Evolutionary conservation across 2,329 filamentous ascomycete genomes (phyloP).

Genomic region (Torrubiella hemipterigena): DNA sequence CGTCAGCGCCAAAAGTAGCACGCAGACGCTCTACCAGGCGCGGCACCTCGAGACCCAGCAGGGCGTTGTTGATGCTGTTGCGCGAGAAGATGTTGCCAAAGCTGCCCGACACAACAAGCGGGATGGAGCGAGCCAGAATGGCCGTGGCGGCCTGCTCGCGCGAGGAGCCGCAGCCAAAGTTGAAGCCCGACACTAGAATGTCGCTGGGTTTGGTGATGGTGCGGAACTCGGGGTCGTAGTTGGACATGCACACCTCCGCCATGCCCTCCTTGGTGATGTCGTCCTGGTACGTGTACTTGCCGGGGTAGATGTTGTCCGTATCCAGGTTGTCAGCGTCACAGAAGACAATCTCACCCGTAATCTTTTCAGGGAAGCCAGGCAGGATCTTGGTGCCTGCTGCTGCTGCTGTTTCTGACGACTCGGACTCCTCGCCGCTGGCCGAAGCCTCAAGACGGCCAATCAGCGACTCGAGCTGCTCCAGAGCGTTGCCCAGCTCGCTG

Average conservation of each 20-base stretch:
- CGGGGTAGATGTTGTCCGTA: constrained; percentile 74
- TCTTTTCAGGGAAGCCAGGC: constrained; percentile 74
- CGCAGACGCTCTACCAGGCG: constrained; percentile 53
- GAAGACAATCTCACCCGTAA: constrained; percentile 80
- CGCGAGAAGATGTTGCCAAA: constrained; percentile 76
- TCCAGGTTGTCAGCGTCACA: constrained; percentile 74
- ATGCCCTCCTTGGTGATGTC: constrained; percentile 64
- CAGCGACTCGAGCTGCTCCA: constrained; percentile 9
- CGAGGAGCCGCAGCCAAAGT: constrained; percentile 75
- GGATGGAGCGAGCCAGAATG: constrained; percentile 69
- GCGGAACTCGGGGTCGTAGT: constrained; percentile 70
- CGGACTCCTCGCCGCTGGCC: constrained; percentile 5
- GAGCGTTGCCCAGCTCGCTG: constrained; percentile 1
- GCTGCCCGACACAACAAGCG: constrained; percentile 67
- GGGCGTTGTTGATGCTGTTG: constrained; percentile 67
- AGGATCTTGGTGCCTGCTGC: constrained; percentile 52
- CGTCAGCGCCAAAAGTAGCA: constrained; percentile 45
- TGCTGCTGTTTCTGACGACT: too few species aligned
- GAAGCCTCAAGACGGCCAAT: constrained; percentile 8
- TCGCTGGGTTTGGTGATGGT: constrained; percentile 55
- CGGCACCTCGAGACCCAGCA: constrained; percentile 61
- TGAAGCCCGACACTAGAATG: constrained; percentile 75
- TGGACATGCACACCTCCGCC: constrained; percentile 86
- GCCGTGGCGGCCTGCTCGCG: constrained; percentile 80
- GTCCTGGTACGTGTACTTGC: constrained; percentile 88